Percentiles rank a stretch among this genome's conserved stretches.
These are phyloP conservation scores for Corynespora cassiicola DNA, from an alignment of 2,329 filamentous ascomycete species.

Conservation along the genomic window DNA sequence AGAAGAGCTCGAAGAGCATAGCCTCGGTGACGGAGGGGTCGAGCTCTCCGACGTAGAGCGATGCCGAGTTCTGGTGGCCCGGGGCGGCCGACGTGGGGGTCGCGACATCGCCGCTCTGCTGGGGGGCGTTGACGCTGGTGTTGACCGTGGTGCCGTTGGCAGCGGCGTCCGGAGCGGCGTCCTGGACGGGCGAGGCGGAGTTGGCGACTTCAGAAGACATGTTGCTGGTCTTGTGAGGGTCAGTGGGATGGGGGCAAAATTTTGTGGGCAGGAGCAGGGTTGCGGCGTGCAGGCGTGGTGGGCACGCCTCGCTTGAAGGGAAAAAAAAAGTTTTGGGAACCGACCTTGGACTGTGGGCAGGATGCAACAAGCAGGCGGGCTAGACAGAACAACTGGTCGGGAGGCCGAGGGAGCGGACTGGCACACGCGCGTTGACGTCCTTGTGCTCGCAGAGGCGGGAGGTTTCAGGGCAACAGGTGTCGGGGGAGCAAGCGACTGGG, in stretches of 20 bases:
- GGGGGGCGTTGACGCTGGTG: slow-evolving; percentile 72
- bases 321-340: slow-evolving; percentile 32
- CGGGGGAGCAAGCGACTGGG: slow-evolving; percentile 36
- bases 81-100: slow-evolving; percentile 75
- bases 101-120: slow-evolving; percentile 69
- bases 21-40: slow-evolving; percentile 98
- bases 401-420: slow-evolving; percentile 26
- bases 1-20: slow-evolving; percentile 99
- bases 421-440: slow-evolving; percentile 26
- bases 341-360: slow-evolving; percentile 33
- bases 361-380: slow-evolving; percentile 26
- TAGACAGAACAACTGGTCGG: slow-evolving; percentile 20
- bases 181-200: slow-evolving; percentile 63
- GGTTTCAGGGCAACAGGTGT: slow-evolving; percentile 28
- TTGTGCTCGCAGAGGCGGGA: slow-evolving; percentile 24
- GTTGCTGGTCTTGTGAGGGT: slow-evolving; percentile 33
- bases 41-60: slow-evolving; percentile 98
- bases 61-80: slow-evolving; percentile 91
- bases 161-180: slow-evolving; percentile 75
- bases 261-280: slow-evolving; percentile 37
- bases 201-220: slow-evolving; percentile 54
- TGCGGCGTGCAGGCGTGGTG: slow-evolving; percentile 29
- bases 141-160: slow-evolving; percentile 70
- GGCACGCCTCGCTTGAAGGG: slow-evolving; percentile 35
- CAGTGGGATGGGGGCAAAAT: slow-evolving; percentile 28